These are phyloP conservation scores for Phialophora verrucosa DNA, from an alignment of 2,329 filamentous ascomycete genomes.

Conservation along the genomic window DNA sequence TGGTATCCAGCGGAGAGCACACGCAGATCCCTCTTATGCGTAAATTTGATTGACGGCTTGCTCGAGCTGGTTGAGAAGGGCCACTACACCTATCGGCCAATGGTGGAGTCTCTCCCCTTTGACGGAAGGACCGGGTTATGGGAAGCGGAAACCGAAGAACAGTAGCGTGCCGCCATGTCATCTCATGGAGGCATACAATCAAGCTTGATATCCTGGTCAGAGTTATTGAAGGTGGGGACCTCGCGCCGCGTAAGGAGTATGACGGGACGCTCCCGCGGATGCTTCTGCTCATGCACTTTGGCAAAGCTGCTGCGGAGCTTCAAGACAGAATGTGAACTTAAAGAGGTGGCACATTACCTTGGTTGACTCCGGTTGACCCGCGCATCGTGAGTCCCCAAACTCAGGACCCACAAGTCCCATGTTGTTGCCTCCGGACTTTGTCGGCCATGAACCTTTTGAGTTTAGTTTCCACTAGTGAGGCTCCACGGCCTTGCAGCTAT, in stretches of 20 bases:
- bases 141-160: slow-evolving; percentile 34
- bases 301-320: slow-evolving; percentile 20
- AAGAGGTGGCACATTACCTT: too few species aligned
- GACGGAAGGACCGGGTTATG: slow-evolving; percentile 35
- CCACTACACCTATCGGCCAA: slow-evolving; percentile 32
- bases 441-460: neutral
- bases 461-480: neutral
- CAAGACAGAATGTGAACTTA: slow-evolving; percentile 5
- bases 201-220: slow-evolving; percentile 35
- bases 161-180: slow-evolving; percentile 31
- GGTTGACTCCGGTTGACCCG: too few species aligned
- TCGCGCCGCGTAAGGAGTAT: slow-evolving; percentile 26
- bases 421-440: too few species aligned
- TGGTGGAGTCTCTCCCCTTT: slow-evolving; percentile 36
- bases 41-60: slow-evolving; percentile 26
- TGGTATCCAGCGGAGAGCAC: slow-evolving; percentile 35
- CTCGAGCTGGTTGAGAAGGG: slow-evolving; percentile 27
- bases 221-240: slow-evolving; percentile 32
- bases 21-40: slow-evolving; percentile 33
- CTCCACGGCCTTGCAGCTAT: neutral
- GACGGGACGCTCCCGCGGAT: slow-evolving; percentile 36
- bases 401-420: too few species aligned
- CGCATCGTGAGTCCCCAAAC: too few species aligned
- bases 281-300: slow-evolving; percentile 32
- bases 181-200: slow-evolving; percentile 27